A percentile compares a stretch with the other conserved stretches of the same genome.
Evolutionary conservation across 2,329 filamentous ascomycete genomes (phyloP).

Genomic region (Septoria linicola): DNA sequence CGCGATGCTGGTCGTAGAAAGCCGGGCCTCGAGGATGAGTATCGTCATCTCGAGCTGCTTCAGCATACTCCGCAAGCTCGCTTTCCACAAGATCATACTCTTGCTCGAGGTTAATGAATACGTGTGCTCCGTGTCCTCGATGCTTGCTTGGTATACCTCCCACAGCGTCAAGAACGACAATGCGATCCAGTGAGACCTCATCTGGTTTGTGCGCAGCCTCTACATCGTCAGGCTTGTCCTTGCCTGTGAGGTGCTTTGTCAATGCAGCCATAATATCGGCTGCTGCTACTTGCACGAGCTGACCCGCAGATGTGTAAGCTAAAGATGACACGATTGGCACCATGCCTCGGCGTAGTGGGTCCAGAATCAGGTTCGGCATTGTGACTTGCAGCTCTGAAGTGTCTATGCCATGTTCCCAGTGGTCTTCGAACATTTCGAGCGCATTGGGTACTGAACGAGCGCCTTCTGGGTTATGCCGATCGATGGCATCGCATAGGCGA

Average conservation of each 20-base stretch:
- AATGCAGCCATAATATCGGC: conserved; percentile 73
- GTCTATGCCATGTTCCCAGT: conserved; percentile 19
- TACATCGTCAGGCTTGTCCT: conserved; percentile 39
- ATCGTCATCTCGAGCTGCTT: conserved; percentile 24
- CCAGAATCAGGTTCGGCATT: conserved; percentile 56
- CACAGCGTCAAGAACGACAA: conserved; percentile 83
- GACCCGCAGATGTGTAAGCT: conserved; percentile 56
- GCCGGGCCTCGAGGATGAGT: conserved; percentile 14
- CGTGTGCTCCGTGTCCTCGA: conserved; percentile 63
- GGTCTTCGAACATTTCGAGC: conserved; percentile 39
- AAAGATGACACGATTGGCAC: conserved; percentile 69
- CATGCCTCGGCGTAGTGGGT: conserved; percentile 64
- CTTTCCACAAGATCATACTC: conserved; percentile 71
- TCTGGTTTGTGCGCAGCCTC: not conserved
- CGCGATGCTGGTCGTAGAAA: conserved; percentile 53
- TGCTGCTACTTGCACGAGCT: conserved; percentile 52
- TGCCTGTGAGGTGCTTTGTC: conserved; percentile 70
- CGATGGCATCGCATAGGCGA: conserved; percentile 72
- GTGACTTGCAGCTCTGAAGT: conserved; percentile 42
- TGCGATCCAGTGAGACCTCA: conserved; percentile 61
- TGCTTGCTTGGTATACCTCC: conserved; percentile 75
- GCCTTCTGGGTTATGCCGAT: conserved; percentile 65
- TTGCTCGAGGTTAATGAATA: conserved; percentile 92
- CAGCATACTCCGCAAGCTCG: conserved; percentile 44
- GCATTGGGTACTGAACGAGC: conserved; percentile 66